A percentile compares a stretch with the other conserved stretches of the same genome.
phyloP scores from a whole-genome alignment of 106 monocot species.

The Phalaenopsis aphrodite region DNA sequence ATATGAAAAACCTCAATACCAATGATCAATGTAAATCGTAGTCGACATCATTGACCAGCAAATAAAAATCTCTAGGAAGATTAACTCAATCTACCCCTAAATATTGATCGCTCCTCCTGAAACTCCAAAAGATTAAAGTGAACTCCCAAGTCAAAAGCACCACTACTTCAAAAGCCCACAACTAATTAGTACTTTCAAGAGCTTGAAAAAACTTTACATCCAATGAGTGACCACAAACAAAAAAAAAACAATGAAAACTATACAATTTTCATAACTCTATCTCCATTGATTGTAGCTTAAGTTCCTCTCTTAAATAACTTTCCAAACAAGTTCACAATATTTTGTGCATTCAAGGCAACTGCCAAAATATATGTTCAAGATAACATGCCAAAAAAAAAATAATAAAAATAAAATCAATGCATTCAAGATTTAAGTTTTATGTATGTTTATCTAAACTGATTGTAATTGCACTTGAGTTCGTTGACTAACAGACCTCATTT shows the following conservation, averaged over 20 bases:
- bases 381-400: too few relatives aligned
- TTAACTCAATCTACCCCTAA: background rate
- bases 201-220: background rate
- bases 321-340: background rate
- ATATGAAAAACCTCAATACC: background rate
- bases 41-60: background rate
- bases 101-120: too few relatives aligned
- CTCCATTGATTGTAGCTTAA: background rate
- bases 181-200: too few relatives aligned
- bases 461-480: background rate
- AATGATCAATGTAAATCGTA: background rate
- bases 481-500: background rate
- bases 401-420: background rate
- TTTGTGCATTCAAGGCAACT: background rate
- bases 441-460: background rate
- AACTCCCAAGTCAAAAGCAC: background rate
- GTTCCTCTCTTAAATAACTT: background rate
- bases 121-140: background rate
- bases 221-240: background rate
- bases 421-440: background rate
- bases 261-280: background rate
- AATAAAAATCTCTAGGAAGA: background rate
- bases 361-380: background rate
- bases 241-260: background rate
- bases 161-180: background rate